Conservation (phyloP, 1,284 basidiomycete genomes). For the Earliella scabrosa region DNA sequence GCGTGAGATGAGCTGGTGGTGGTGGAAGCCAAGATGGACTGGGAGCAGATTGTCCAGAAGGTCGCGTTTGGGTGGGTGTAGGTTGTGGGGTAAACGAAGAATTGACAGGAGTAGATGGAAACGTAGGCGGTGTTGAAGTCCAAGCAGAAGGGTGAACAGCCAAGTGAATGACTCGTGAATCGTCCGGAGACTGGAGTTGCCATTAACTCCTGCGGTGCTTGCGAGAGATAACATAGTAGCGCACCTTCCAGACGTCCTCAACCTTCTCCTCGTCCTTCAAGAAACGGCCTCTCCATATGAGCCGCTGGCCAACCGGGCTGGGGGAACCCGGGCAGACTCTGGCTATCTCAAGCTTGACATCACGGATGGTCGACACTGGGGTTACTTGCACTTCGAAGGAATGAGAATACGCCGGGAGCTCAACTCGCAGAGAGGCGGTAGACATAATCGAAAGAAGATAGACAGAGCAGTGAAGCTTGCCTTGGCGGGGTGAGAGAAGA, state of each 20-base stretch:
- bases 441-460: constrained; percentile 34
- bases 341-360: constrained; percentile 72
- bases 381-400: constrained; percentile 64
- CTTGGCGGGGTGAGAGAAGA: constrained; percentile 8
- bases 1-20: constrained; percentile 6
- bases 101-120: constrained; percentile 4
- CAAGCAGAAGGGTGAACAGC: constrained; percentile 79
- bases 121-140: constrained; percentile 51
- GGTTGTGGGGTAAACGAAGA: neutral
- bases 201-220: constrained; percentile 14
- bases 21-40: neutral
- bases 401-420: constrained; percentile 72
- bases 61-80: constrained; percentile 2
- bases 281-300: constrained; percentile 75
- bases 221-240: constrained; percentile 21
- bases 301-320: constrained; percentile 66
- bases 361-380: constrained; percentile 51
- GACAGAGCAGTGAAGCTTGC: constrained; percentile 19
- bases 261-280: constrained; percentile 69
- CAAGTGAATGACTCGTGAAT: constrained; percentile 68
- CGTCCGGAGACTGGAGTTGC: constrained; percentile 51
- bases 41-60: neutral
- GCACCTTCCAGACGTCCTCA: constrained; percentile 70
- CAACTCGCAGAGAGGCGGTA: constrained; percentile 61
- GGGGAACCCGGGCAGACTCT: constrained; percentile 67